Base-by-base conservation (phyloP, 345 rosid species). In the Gossypium anomalum region DNA sequence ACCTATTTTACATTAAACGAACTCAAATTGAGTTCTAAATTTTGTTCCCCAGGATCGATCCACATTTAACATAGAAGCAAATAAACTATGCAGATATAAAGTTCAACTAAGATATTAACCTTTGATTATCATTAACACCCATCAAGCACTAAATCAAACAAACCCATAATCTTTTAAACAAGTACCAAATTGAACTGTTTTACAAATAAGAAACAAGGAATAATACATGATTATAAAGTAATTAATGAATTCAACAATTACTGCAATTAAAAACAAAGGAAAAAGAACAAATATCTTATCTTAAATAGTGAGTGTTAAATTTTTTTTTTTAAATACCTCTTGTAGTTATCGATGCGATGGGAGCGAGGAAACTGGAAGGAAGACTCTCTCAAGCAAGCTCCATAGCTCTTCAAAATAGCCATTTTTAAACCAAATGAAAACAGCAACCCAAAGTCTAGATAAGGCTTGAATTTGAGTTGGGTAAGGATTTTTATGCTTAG, bases 401-500 rank as follows among this genome's bases (percentile, higher is more conserved):
- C 69, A 74, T 34, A 80, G 76, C 83, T 43, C 80, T 76, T 84
- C 81, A 89, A 79, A 60, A 80, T 72, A 55, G 77, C 82, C 93
- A 88, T 85, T 47, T 79, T 53, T 48, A 1, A 49, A 55, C 19
- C 9, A 48, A 7, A 55, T n/a, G 27, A 58, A 58, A 53, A 55
- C 56, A 53, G 38, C 14, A 66, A 73, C 53, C 45, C 44, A 61
- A 27, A 70, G 22, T 43, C 43, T 16, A 68, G 20, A 68, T 3
- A 51, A 27, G 16, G 71, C 41, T 47, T 22, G 41, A 67, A 67
- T 47, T 66, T 67, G 41, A 27, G 27, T 17, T 58, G 52, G 1
- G 27, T 14, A 10, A 23, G 17, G 43, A 23, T 49, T 23, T 16
- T 41, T 20, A 43, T 9, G 23, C 6, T 62, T 16, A 41, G 38